Percentiles rank a stretch among this genome's conserved stretches.
Conservation (phyloP, 1,284 basidiomycete genomes). For the Sporisorium exsertum region DNA sequence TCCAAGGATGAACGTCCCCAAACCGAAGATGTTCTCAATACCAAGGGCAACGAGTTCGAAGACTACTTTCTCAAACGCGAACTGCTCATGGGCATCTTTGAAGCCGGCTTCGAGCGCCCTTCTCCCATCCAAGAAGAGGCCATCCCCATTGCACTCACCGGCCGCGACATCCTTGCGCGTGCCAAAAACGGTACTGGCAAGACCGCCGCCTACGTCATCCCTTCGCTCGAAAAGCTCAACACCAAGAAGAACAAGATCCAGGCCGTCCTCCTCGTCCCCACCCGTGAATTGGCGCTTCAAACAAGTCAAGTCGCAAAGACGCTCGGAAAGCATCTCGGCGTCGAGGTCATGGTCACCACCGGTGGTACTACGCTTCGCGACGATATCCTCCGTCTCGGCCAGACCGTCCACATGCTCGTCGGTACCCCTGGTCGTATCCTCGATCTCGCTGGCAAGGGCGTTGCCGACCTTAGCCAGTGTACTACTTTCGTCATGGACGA, state of each 20-base stretch:
- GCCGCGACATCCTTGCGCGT: slow-evolving; percentile 78
- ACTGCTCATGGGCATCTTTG: slow-evolving; percentile 69
- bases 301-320: slow-evolving; percentile 98
- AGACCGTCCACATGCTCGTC: slow-evolving; percentile 93
- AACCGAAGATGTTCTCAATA: slow-evolving; percentile 68
- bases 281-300: slow-evolving; percentile 72
- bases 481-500: slow-evolving; percentile 88
- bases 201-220: slow-evolving; percentile 98
- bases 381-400: slow-evolving; percentile 87
- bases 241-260: slow-evolving; percentile 89
- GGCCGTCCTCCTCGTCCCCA: slow-evolving; percentile 69
- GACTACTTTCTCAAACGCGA: slow-evolving; percentile 69
- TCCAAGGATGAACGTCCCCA: slow-evolving; percentile 66
- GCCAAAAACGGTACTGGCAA: slow-evolving; percentile 75
- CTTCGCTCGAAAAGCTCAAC: slow-evolving; percentile 92
- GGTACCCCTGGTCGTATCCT: slow-evolving; percentile 96
- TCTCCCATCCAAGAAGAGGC: slow-evolving; percentile 98
- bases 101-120: slow-evolving; percentile 83
- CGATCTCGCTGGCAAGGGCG: slow-evolving; percentile 90
- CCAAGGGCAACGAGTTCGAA: slow-evolving; percentile 69
- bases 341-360: slow-evolving; percentile 99
- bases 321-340: slow-evolving; percentile 92
- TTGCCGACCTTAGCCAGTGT: slow-evolving; percentile 94
- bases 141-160: slow-evolving; percentile 75
- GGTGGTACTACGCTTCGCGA: slow-evolving; percentile 98